Base-by-base conservation (phyloP, 352 stramenopile species). In the Pythium aquatile region DNA sequence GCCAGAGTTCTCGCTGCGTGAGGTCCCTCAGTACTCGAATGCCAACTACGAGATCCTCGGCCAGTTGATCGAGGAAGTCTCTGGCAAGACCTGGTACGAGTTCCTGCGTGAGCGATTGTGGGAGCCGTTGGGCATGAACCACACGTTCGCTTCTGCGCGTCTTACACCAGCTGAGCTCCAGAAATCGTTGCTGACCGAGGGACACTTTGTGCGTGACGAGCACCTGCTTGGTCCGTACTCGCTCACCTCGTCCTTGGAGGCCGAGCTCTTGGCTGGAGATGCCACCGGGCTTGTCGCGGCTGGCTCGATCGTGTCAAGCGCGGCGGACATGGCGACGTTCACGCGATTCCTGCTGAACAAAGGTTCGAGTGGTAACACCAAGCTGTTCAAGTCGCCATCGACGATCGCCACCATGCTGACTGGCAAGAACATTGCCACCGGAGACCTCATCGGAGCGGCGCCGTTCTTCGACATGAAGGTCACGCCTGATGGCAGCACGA, bases 31-130 rank as follows among this genome's bases (percentile, higher is more conserved):
- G 56, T 88, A 88, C 62, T 58, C 78, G n/a, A 90, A 88, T 48
- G 55, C 67, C 13, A 88, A 89, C 65, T 89, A 79, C 53, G 78
- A 74, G 10, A 80, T 88, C 48, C 71, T 89, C 32, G 82, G 82
- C 0, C 68, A 85, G 58, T 55, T 91, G 24, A 83, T 89, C 53
- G 61, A 79, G 49, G 66, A 65, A 14, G 64, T 89, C 0, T 83
- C 61, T 14, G 75, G 75, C 1, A 61, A 78, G 17, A 35, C 72
- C 10, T 91, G 82, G 82, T 53, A 74, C 46, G 65, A 64, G 30
- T 89, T 82, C 55, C 55, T 91, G 1, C 64, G 73, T 10, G 61
- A 77, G 9, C 68, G 70, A 17, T 73, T 91, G 40, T 91, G 75
- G 74, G 61, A 76, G 1, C 82, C 82, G 0, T 66, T 91, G 13